phyloP scores from a whole-genome alignment of 2,329 filamentous ascomycete genomes.

The Pyrenochaeta sp. region DNA sequence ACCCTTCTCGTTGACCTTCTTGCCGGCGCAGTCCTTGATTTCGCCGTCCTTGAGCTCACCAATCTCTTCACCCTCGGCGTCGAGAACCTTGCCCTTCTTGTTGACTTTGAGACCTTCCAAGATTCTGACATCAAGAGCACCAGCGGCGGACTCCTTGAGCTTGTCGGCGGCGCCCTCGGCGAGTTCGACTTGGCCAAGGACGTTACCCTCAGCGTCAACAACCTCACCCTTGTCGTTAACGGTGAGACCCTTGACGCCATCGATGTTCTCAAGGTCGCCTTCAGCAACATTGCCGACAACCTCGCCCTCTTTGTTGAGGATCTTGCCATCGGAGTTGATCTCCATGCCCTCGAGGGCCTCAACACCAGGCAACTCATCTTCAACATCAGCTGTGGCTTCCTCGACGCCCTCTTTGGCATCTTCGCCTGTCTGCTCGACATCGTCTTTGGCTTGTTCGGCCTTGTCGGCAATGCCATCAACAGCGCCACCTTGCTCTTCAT shows the following conservation, averaged over 20 bases:
- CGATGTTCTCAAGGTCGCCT: slow-evolving; percentile 50
- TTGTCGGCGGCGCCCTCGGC: slow-evolving; percentile 59
- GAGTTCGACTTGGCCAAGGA: slow-evolving; percentile 60
- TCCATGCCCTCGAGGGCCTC: slow-evolving; percentile 61
- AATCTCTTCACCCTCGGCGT: slow-evolving; percentile 61
- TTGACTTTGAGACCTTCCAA: slow-evolving; percentile 64
- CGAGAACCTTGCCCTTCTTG: slow-evolving; percentile 64
- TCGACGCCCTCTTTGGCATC: slow-evolving; percentile 40
- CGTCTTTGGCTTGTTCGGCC: slow-evolving; percentile 31
- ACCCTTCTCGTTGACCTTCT: slow-evolving; percentile 60
- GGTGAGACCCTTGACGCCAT: slow-evolving; percentile 58
- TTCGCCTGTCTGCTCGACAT: slow-evolving; percentile 42
- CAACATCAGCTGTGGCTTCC: slow-evolving; percentile 51
- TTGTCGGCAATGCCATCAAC: slow-evolving; percentile 32
- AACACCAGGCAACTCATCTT: slow-evolving; percentile 61
- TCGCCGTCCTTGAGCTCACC: slow-evolving; percentile 60
- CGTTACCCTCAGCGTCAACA: slow-evolving; percentile 60
- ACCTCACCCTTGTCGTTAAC: slow-evolving; percentile 62
- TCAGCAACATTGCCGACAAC: slow-evolving; percentile 60
- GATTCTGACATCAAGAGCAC: slow-evolving; percentile 57
- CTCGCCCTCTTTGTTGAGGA: slow-evolving; percentile 59
- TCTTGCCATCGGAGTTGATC: slow-evolving; percentile 60
- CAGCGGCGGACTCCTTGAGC: slow-evolving; percentile 52
- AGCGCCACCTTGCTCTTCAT: slow-evolving; percentile 30
- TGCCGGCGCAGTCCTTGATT: slow-evolving; percentile 54